Evolutionary conservation across 176 grass and related monocot genomes (phyloP), one percentile per base, ranked within the genome.

Genomic region (Sorghum bicolor): DNA sequence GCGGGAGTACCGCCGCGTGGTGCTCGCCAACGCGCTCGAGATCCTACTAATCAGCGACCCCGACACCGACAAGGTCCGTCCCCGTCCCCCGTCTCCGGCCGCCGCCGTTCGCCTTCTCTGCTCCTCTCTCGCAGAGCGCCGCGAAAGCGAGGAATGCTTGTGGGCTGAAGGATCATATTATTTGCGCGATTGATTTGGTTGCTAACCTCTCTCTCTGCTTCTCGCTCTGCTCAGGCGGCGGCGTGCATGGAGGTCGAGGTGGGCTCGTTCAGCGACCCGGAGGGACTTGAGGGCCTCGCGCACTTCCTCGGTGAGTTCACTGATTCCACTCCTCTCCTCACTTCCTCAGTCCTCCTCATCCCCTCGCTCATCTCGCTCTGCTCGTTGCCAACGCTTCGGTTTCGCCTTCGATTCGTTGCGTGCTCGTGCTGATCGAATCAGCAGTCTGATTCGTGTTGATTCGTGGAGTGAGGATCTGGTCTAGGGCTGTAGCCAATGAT

Each of bases 171-270:
- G 30, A 0, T 30, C 36, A 10, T 38, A 12, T 6, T 7, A 20
- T 17, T 16, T 38, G 31, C 71, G n/a, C 25, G 83, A 64, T 77
- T 39, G 44, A 67, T 55, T 24, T 44, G 43, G 77, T 55, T 38
- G 39, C 17, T 73, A 24, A 55, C 6, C 17, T 41, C 53, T 57
- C 55, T 60, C 10, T 57, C 41, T 38, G 66, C 10, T 53, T 68
- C 75, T 60, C 76, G 26, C 14, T 77, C 43, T 34, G 88, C 64
- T 5, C 77, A 97, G 96, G 89, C 83, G 55, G 93, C 96, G 65
- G 93, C 93, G 85, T 98, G 85, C 24, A 98, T 98, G 96, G 87
- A 96, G 83, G 96, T 98, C 24, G 83, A 72, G 40, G 91, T 98
- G 26, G 96, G 96, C 24, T 98, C 41, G 36, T 98, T 92, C 89